Conservation (phyloP, 108 stramenopile genomes). For the Nitzschia inconspicua region DNA sequence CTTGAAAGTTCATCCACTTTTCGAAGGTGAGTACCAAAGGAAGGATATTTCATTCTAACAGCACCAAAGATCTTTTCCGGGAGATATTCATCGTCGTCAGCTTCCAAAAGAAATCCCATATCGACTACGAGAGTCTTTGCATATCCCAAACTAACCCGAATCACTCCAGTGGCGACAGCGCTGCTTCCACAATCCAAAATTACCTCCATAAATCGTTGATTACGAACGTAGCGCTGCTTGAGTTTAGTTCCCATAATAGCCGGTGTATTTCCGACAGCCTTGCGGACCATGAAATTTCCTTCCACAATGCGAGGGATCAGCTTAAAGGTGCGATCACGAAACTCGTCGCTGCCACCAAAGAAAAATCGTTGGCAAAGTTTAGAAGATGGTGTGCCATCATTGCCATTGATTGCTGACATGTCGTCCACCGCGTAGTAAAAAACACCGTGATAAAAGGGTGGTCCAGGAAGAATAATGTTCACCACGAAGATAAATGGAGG, state of each 20-base stretch:
- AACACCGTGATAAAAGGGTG: constrained; percentile 73
- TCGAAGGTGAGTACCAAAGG: constrained; percentile 21
- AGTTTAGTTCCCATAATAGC: constrained; percentile 94
- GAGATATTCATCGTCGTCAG: constrained; percentile 69
- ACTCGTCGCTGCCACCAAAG: constrained; percentile 68
- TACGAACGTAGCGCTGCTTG: constrained; percentile 55
- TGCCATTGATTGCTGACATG: constrained; percentile 71
- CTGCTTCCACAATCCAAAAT: constrained; percentile 87
- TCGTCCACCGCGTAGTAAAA: constrained; percentile 87
- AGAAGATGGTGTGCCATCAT: constrained; percentile 66
- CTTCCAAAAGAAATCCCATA: constrained; percentile 90
- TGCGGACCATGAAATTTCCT: constrained; percentile 90
- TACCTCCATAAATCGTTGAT: constrained; percentile 85
- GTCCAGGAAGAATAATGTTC: constrained; percentile 78
- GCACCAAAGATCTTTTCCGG: constrained; percentile 87
- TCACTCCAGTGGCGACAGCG: constrained; percentile 73
- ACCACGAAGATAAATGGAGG: constrained; percentile 77
- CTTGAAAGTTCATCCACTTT: background rate
- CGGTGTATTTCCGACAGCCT: constrained; percentile 88
- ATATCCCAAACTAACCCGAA: constrained; percentile 84
- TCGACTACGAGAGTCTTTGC: constrained; percentile 89
- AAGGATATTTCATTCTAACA: constrained; percentile 46
- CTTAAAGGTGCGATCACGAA: constrained; percentile 85
- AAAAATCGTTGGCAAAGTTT: constrained; percentile 73
- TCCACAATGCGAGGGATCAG: constrained; percentile 90